A percentile compares a stretch with the other conserved stretches of the same genome.
These are phyloP conservation scores for Verruconis gallopava DNA, from an alignment of 2,329 filamentous ascomycete species.

Conservation along the genomic window DNA sequence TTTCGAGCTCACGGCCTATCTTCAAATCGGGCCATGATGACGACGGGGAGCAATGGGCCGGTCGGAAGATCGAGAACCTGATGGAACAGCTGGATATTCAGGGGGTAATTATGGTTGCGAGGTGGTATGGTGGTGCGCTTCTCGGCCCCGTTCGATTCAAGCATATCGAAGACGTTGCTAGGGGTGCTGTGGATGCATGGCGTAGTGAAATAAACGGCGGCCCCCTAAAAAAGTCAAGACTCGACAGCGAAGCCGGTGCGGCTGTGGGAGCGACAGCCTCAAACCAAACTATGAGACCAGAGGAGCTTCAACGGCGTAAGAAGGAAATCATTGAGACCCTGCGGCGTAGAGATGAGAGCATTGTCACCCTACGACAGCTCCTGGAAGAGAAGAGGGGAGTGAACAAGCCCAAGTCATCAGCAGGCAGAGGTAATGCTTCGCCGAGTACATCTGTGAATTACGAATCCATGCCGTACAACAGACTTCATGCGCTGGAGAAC, in stretches of 20 bases:
- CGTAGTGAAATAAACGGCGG: slow-evolving; percentile 18
- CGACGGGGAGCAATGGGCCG: slow-evolving; percentile 41
- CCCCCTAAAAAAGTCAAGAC: slow-evolving; percentile 22
- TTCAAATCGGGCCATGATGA: slow-evolving; percentile 37
- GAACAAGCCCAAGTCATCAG: slow-evolving; percentile 14
- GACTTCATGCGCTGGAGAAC: slow-evolving; percentile 31
- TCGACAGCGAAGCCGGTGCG: background rate
- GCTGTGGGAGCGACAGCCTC: background rate
- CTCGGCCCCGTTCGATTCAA: slow-evolving; percentile 40
- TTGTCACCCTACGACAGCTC: slow-evolving; percentile 32
- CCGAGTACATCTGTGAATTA: slow-evolving; percentile 23
- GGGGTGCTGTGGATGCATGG: slow-evolving; percentile 34
- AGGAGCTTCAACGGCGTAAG: slow-evolving; percentile 22
- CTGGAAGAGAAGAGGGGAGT: slow-evolving; percentile 30
- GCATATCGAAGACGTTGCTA: slow-evolving; percentile 38
- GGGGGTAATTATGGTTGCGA: slow-evolving; percentile 38
- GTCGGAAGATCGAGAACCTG: slow-evolving; percentile 33
- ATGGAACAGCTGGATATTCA: slow-evolving; percentile 31
- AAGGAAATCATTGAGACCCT: slow-evolving; percentile 27
- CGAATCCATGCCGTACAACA: slow-evolving; percentile 26
- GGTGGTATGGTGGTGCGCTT: slow-evolving; percentile 42
- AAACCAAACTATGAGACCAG: slow-evolving; percentile 21
- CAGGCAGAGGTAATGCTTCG: background rate
- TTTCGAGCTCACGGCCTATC: slow-evolving; percentile 14
- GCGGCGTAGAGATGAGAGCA: slow-evolving; percentile 34